phyloP scores from a whole-genome alignment of 371 early-diverging fungal genomes.

The Apophysomyces elegans region DNA sequence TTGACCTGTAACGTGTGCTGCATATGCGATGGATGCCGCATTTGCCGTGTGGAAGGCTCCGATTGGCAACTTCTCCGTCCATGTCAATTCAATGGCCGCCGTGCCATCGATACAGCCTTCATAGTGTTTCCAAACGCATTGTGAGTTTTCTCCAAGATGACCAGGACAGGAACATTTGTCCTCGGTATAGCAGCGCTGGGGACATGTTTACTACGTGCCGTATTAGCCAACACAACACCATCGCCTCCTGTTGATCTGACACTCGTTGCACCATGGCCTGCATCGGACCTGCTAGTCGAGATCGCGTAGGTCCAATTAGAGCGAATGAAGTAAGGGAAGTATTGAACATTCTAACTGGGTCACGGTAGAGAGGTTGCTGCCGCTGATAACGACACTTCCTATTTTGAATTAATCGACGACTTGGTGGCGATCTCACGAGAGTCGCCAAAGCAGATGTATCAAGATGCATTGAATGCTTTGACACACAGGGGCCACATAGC shows the following conservation, averaged over 20 bases:
- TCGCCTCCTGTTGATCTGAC: slow-evolving; percentile 61
- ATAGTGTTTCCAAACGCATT: not conserved
- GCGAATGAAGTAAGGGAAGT: not conserved
- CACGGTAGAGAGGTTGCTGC: slow-evolving; percentile 64
- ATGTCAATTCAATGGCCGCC: not conserved
- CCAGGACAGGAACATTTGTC: slow-evolving; percentile 2
- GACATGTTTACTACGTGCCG: not conserved
- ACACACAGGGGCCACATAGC: slow-evolving; percentile 33
- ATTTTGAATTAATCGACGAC: slow-evolving; percentile 60
- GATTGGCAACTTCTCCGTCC: no score
- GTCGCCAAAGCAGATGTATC: slow-evolving; percentile 51
- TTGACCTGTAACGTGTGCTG: no score
- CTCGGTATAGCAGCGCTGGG: slow-evolving; percentile 14
- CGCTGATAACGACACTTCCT: slow-evolving; percentile 63
- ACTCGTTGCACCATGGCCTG: slow-evolving; percentile 62
- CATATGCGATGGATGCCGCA: no score
- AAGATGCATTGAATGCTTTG: slow-evolving; percentile 43
- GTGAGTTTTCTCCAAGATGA: slow-evolving; percentile 6
- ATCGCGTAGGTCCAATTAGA: slow-evolving; percentile 53
- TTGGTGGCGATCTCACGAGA: slow-evolving; percentile 31
- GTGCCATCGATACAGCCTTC: not conserved
- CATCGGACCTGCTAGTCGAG: slow-evolving; percentile 62
- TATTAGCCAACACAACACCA: slow-evolving; percentile 6
- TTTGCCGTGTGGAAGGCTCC: no score
- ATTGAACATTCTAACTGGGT: not conserved